These are phyloP conservation scores for Epichloe gansuensis DNA, from an alignment of 2,329 filamentous ascomycete species.

Conservation along the genomic window DNA sequence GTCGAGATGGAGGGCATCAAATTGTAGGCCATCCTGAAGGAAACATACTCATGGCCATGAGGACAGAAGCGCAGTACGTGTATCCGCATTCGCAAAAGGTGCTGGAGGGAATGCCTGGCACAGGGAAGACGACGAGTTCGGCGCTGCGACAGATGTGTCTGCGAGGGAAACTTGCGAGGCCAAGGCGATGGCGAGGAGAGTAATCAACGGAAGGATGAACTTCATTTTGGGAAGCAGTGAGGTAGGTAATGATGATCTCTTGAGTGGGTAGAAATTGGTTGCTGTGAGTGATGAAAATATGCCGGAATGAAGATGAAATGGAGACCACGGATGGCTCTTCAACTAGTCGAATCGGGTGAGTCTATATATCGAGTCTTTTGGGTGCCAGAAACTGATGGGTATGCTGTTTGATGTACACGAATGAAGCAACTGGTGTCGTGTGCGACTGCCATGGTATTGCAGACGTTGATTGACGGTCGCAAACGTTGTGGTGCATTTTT, in stretches of 20 bases:
- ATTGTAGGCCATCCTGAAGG: background rate
- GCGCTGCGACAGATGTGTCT: background rate
- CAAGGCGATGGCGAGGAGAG: conserved; percentile 13
- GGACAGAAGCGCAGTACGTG: conserved; percentile 28
- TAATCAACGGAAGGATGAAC: conserved; percentile 7
- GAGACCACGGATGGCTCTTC: too few species aligned
- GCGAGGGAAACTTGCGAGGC: conserved; percentile 8
- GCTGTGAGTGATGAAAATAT: background rate
- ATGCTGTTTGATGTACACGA: too few species aligned
- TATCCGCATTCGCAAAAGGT: conserved; percentile 29
- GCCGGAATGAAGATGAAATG: too few species aligned
- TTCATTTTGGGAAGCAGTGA: conserved; percentile 13
- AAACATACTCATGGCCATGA: conserved; percentile 24
- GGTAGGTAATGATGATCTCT: background rate
- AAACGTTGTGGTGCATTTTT: too few species aligned
- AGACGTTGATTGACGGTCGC: too few species aligned
- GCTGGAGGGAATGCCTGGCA: conserved; percentile 14
- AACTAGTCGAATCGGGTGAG: too few species aligned
- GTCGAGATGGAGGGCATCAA: too few species aligned
- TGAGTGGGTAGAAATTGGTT: background rate
- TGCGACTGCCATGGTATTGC: too few species aligned
- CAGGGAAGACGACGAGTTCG: conserved; percentile 1
- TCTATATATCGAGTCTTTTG: too few species aligned
- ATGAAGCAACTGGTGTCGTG: too few species aligned
- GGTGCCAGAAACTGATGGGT: too few species aligned